Evolutionary conservation across 1,139 yeast species (phyloP), one percentile per base, ranked within the genome.

Genomic region (Pichia sp.): DNA sequence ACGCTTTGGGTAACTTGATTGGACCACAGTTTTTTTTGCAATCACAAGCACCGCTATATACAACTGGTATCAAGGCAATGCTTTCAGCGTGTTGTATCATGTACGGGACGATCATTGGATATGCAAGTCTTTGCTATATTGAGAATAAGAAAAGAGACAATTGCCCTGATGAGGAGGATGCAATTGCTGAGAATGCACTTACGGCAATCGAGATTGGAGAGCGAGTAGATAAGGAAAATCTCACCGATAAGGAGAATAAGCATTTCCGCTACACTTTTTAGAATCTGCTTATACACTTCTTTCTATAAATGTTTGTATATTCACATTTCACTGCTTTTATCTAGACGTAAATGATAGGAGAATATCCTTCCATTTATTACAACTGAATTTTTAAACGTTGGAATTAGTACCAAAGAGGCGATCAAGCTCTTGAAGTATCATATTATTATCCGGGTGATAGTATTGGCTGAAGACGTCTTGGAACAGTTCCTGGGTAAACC

Each of bases 11-110:
- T 29, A 79, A 80, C 46, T 62, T 80, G 35, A 65, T 76, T 33
- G 88, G 87, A 0, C 86, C 91, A 2, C 86, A 78, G 50, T 68
- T 80, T 35, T 80, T 79, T 52, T 62, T 71, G 43, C 60, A 61
- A 0, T 46, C 47, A 6, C 73, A 76, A 48, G 74, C 74, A 1
- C 86, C 86, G 12, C 50, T 53, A 29, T 74, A 73, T 46, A 55
- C 54, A 12, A 66, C 69, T 4, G 78, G 75, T 11, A 66, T 67
- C 41, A 62, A 66, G 26, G 62, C 73, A 12, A 66, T 72, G 51
- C 66, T 69, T 16, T 67, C 51, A 3, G 45, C 63, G 5, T 56
- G 24, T 24, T 24, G 32, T 22, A 34, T 38, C 10, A 37, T 64
- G 45, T 50, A 53, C 48, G 61, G 53, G 37, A 53, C 59, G n/a